Conservation (phyloP, 2,329 filamentous ascomycete genomes). For the Arthrobotrys conoides region DNA sequence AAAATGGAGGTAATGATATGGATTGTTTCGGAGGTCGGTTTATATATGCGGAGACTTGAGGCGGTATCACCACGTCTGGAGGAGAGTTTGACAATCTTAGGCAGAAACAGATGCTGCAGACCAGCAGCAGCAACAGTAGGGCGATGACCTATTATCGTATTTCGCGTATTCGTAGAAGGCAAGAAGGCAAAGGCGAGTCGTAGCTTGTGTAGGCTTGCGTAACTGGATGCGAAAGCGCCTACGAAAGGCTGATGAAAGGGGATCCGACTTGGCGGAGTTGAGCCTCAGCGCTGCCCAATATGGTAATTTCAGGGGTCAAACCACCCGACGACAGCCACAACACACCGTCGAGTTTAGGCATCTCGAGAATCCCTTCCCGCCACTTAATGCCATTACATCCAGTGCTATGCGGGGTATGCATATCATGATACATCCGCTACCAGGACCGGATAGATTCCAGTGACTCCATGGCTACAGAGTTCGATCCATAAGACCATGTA, state of each 20-base stretch:
- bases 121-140: slow-evolving; percentile 14
- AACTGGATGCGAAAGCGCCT: slow-evolving; percentile 53
- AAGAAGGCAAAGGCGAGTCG: slow-evolving; percentile 37
- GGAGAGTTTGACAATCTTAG: not conserved
- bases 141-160: slow-evolving; percentile 13
- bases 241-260: slow-evolving; percentile 56
- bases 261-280: slow-evolving; percentile 42
- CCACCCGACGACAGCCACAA: slow-evolving; percentile 36
- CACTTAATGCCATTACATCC: slow-evolving; percentile 31
- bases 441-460: slow-evolving; percentile 41
- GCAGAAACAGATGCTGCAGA: slow-evolving; percentile 10
- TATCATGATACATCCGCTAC: slow-evolving; percentile 61
- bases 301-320: slow-evolving; percentile 36
- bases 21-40: slow-evolving; percentile 44
- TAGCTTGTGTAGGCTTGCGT: slow-evolving; percentile 47
- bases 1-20: slow-evolving; percentile 8
- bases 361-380: slow-evolving; percentile 51
- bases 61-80: slow-evolving; percentile 1
- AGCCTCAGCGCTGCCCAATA: slow-evolving; percentile 35
- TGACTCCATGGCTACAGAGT: slow-evolving; percentile 34
- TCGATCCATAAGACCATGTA: slow-evolving; percentile 14
- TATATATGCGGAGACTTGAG: slow-evolving; percentile 21
- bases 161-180: slow-evolving; percentile 33
- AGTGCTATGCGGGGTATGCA: slow-evolving; percentile 60
- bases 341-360: slow-evolving; percentile 54